These are phyloP conservation scores for Leucocoprinus sp. DNA, from an alignment of 768 basidiomycete species.

Conservation along the genomic window DNA sequence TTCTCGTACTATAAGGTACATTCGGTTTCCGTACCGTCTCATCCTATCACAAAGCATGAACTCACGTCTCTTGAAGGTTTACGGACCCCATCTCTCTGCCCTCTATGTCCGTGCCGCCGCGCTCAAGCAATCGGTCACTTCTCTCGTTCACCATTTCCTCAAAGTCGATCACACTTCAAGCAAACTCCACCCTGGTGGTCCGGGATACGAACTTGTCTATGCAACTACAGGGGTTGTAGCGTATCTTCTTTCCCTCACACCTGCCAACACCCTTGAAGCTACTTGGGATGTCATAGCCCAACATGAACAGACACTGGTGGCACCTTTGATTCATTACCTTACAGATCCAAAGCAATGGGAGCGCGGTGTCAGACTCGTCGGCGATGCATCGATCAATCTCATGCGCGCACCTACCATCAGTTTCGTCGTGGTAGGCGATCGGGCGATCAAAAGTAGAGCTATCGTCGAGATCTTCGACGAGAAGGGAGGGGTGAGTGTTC, in stretches of 20 bases:
- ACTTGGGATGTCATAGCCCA: conserved; percentile 49
- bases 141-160: conserved; percentile 69
- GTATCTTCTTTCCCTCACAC: conserved; percentile 57
- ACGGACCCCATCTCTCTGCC: conserved; percentile 64
- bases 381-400: conserved; percentile 37
- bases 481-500: conserved; percentile 46
- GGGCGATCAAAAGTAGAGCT: conserved; percentile 48
- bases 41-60: not conserved
- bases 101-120: conserved; percentile 48
- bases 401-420: conserved; percentile 59
- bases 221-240: conserved; percentile 49
- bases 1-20: conserved; percentile 72
- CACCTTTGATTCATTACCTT: conserved; percentile 47
- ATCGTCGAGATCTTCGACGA: conserved; percentile 59
- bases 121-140: conserved; percentile 43
- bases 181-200: conserved; percentile 69
- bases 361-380: conserved; percentile 62
- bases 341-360: conserved; percentile 37
- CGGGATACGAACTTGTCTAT: conserved; percentile 67
- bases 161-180: conserved; percentile 33
- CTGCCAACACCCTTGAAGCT: conserved; percentile 35
- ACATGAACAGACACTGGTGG: conserved; percentile 55
- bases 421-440: conserved; percentile 59
- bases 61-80: conserved; percentile 38
- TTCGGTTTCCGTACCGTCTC: not conserved